Evolutionary conservation across 1,284 basidiomycete genomes (phyloP).

Genomic region (Fistulinella cinereoalba): DNA sequence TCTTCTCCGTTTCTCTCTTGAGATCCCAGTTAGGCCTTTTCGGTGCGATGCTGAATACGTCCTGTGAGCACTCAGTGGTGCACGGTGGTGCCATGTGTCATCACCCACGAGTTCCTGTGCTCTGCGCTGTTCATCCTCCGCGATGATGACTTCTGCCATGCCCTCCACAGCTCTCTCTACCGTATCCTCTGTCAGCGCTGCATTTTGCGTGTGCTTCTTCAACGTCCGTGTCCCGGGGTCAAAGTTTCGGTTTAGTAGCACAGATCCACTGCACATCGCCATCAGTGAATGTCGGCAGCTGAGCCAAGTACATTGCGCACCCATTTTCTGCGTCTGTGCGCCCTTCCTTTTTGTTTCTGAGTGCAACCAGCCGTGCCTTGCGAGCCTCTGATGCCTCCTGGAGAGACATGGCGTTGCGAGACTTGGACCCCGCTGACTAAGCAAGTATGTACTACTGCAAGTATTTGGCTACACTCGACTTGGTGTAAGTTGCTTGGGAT

Average conservation of each 20-base stretch:
- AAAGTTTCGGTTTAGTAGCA: constrained; percentile 81
- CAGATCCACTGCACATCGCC: constrained; percentile 39
- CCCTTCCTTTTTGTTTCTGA: constrained; percentile 76
- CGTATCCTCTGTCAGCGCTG: constrained; percentile 72
- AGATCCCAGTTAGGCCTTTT: constrained; percentile 97
- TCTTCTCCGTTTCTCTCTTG: constrained; percentile 91
- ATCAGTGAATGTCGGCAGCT: constrained; percentile 1
- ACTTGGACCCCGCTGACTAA: neutral
- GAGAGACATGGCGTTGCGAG: constrained; percentile 60
- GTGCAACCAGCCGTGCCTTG: constrained; percentile 79
- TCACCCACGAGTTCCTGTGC: constrained; percentile 81
- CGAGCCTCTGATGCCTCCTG: constrained; percentile 82
- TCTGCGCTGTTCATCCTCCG: constrained; percentile 80
- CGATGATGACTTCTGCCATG: constrained; percentile 79
- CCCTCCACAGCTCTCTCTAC: constrained; percentile 86
- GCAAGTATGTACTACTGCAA: neutral
- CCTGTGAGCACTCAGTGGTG: constrained; percentile 49
- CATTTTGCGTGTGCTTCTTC: constrained; percentile 56
- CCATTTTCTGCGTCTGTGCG: constrained; percentile 37
- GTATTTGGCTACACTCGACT: too few relatives aligned
- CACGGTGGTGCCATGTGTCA: neutral
- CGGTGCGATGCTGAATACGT: constrained; percentile 95
- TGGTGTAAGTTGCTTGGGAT: constrained; percentile 30
- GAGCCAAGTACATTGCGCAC: constrained; percentile 25
- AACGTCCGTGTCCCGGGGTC: constrained; percentile 80